phyloP scores from a whole-genome alignment of 192 early-diverging fungal species.

The Coemansia erecta region DNA sequence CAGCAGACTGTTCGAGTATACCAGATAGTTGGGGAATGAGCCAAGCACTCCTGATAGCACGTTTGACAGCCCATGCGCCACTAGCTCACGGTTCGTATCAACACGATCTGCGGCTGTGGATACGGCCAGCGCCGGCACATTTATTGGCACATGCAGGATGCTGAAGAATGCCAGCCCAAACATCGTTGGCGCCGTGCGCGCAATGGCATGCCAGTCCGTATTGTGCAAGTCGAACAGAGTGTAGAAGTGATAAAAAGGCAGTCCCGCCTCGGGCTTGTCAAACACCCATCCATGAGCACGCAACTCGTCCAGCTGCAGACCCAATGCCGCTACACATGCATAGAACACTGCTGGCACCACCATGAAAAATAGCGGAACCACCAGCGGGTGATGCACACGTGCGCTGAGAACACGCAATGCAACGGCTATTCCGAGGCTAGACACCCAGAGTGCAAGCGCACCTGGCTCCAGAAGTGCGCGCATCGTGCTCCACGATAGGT shows the following conservation, averaged over 20 bases:
- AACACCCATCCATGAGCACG: conserved; percentile 85
- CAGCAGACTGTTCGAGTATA: conserved; percentile 88
- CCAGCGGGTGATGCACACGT: conserved; percentile 69
- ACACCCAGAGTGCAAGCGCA: conserved; percentile 76
- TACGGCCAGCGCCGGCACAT: conserved; percentile 89
- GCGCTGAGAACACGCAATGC: conserved; percentile 70
- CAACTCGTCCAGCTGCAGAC: conserved; percentile 63
- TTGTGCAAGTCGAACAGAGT: conserved; percentile 60
- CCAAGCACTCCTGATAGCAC: conserved; percentile 75
- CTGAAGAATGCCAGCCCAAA: conserved; percentile 93
- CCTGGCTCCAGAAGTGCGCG: conserved; percentile 65
- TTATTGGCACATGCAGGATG: conserved; percentile 96
- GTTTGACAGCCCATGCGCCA: conserved; percentile 92
- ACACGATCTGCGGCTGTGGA: conserved; percentile 84
- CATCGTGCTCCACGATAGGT: conserved; percentile 60
- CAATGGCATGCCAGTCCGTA: conserved; percentile 66
- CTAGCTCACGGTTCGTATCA: conserved; percentile 89
- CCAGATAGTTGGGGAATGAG: conserved; percentile 84
- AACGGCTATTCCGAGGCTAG: conserved; percentile 64
- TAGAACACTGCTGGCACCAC: conserved; percentile 78
- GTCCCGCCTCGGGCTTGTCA: conserved; percentile 62
- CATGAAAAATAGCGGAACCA: conserved; percentile 91
- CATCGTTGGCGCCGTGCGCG: conserved; percentile 82
- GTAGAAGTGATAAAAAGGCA: conserved; percentile 89
- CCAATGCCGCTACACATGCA: conserved; percentile 56